Evolutionary conservation across 2,329 filamentous ascomycete genomes (phyloP).

Genomic region (Colletotrichum endophyticum): DNA sequence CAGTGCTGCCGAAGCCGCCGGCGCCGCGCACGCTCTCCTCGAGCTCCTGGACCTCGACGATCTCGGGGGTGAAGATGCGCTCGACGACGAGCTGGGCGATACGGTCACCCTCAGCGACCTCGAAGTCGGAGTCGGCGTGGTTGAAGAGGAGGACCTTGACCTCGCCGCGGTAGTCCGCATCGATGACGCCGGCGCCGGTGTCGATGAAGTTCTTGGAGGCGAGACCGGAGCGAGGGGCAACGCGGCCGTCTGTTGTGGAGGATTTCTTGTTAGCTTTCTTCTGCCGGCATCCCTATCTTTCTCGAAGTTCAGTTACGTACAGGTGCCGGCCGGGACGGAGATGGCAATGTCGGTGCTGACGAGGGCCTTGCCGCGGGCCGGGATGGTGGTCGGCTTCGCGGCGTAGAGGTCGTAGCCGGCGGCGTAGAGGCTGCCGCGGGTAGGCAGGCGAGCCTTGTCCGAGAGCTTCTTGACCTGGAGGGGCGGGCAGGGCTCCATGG

Average conservation of each 20-base stretch:
- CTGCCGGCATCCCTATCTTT: accelerated
- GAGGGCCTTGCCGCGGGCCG: conserved; percentile 80
- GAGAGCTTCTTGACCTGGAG: conserved; percentile 90
- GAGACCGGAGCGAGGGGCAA: conserved; percentile 89
- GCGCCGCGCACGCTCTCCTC: conserved; percentile 90
- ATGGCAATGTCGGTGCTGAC: conserved; percentile 93
- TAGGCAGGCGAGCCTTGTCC: conserved; percentile 79
- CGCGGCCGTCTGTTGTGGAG: conserved; percentile 72
- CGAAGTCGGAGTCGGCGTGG: conserved; percentile 81
- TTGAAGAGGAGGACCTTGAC: conserved; percentile 97
- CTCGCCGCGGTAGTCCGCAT: conserved; percentile 94
- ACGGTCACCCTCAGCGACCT: conserved; percentile 83
- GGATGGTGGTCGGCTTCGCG: conserved; percentile 75
- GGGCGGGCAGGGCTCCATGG: conserved; percentile 55
- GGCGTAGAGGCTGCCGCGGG: conserved; percentile 85
- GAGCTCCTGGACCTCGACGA: conserved; percentile 86
- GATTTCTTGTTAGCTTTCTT: background rate
- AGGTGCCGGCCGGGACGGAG: conserved; percentile 88
- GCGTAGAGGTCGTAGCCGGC: conserved; percentile 95
- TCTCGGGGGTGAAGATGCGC: conserved; percentile 91
- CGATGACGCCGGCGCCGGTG: conserved; percentile 94
- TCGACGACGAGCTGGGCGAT: conserved; percentile 94
- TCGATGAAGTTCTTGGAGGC: conserved; percentile 96
- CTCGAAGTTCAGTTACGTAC: conserved; percentile 53
- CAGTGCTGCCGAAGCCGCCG: conserved; percentile 92